phyloP scores from a whole-genome alignment of 768 basidiomycete genomes.

The Lactarius evosmus region DNA sequence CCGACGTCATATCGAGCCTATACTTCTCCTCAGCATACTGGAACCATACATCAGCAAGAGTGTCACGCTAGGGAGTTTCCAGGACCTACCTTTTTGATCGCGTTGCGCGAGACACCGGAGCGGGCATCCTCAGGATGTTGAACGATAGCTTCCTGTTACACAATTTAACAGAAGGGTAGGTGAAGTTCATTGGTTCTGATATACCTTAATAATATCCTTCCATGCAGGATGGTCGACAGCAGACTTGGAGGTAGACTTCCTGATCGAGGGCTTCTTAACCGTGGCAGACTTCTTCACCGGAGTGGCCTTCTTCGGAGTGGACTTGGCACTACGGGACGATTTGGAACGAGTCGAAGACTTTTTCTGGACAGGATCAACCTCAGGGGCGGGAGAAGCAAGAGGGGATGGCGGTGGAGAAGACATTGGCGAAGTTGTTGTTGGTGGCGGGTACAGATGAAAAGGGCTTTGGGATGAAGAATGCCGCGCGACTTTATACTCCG shows the following conservation, averaged over 20 bases:
- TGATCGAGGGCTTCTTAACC: slow-evolving; percentile 24
- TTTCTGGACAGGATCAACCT: slow-evolving; percentile 6
- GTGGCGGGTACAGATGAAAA: slow-evolving; percentile 16
- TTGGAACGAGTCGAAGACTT: slow-evolving; percentile 19
- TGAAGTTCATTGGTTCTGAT: background rate
- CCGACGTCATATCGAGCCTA: slow-evolving; percentile 45
- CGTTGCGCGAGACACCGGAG: slow-evolving; percentile 67
- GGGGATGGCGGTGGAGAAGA: slow-evolving; percentile 25
- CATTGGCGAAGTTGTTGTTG: slow-evolving; percentile 11
- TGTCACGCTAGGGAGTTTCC: background rate
- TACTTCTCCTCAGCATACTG: slow-evolving; percentile 57
- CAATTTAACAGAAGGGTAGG: slow-evolving; percentile 1
- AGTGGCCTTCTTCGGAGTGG: slow-evolving; percentile 25
- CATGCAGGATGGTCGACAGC: slow-evolving; percentile 35
- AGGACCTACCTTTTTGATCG: slow-evolving; percentile 57
- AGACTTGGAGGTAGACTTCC: slow-evolving; percentile 24
- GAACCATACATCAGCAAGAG: slow-evolving; percentile 1
- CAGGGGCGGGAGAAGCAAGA: slow-evolving; percentile 21
- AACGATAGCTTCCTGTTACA: slow-evolving; percentile 65
- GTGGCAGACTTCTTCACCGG: slow-evolving; percentile 23
- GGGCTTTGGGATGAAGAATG: background rate
- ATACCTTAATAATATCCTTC: slow-evolving; percentile 41
- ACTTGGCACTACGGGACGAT: slow-evolving; percentile 22
- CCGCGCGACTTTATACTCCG: slow-evolving; percentile 27
- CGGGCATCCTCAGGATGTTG: slow-evolving; percentile 62